Conservation (phyloP, 495 filamentous ascomycete genomes). For the Penicillium cinerascens region DNA sequence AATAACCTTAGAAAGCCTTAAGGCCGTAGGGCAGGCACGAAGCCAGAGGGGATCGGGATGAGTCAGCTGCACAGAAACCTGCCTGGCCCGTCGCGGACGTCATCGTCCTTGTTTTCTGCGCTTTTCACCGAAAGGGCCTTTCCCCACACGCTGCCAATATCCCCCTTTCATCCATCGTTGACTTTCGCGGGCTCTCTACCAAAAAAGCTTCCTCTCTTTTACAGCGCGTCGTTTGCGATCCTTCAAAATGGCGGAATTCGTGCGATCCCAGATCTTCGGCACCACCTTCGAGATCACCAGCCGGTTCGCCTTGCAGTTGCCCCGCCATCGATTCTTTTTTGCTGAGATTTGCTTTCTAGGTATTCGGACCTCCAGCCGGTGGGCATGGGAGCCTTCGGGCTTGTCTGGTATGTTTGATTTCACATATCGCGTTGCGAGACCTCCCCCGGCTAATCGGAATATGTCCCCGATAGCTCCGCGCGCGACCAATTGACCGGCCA, state of each 20-base stretch:
- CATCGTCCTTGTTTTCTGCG: slow-evolving; percentile 37
- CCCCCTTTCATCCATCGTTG: slow-evolving; percentile 13
- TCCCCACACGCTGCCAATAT: slow-evolving; percentile 35
- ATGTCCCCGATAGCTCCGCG: slow-evolving; percentile 63
- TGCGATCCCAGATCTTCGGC: slow-evolving; percentile 98
- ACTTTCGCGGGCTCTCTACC: neutral
- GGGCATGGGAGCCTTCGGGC: slow-evolving; percentile 97
- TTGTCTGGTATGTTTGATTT: slow-evolving; percentile 76
- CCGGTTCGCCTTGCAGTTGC: slow-evolving; percentile 56
- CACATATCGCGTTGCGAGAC: slow-evolving; percentile 14
- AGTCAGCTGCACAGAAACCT: slow-evolving; percentile 25
- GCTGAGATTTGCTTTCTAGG: slow-evolving; percentile 43
- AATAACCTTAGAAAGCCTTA: neutral
- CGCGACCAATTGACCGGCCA: slow-evolving; percentile 95
- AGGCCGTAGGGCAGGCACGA: neutral
- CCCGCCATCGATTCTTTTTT: slow-evolving; percentile 3
- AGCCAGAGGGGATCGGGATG: slow-evolving; percentile 1
- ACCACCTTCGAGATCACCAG: slow-evolving; percentile 99
- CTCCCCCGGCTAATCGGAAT: slow-evolving; percentile 16
- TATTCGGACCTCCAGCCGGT: slow-evolving; percentile 98
- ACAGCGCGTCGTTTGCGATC: slow-evolving; percentile 1
- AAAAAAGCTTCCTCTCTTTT: neutral
- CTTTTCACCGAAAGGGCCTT: slow-evolving; percentile 29
- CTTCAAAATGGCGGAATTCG: slow-evolving; percentile 87
- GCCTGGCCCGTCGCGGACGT: slow-evolving; percentile 32